Evolutionary conservation across 208 protist species (phyloP), one percentile per base, ranked within the genome.

Genomic region (Acanthamoeba lenticulata): DNA sequence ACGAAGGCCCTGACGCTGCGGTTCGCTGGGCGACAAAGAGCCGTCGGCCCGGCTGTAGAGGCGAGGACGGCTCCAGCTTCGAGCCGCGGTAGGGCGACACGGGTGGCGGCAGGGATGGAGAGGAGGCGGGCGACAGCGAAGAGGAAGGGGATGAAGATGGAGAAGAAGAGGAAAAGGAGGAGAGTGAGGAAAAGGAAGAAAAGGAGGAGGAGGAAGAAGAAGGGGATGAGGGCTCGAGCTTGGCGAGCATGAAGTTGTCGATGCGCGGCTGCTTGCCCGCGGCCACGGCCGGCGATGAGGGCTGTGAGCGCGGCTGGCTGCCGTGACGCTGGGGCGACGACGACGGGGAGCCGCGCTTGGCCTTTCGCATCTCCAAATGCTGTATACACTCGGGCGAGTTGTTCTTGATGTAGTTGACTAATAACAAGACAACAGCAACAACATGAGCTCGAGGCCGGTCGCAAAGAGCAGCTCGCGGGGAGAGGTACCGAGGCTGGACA

Each of bases 321-420:
- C 55, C 36, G 36, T 42, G 36, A 24, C 40, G 45, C 4, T 42
- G 27, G 6, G 52, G 88, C 36, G 60, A 92, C 0, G 88, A 67
- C 5, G 40, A 67, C 3, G 52, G 60, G 4, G 88, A 67, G 40
- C 38, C 29, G 27, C 88, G 40, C 62, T 92, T 92, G 36, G 40
- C 40, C 36, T 24, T n/a, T 34, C 57, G 49, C 52, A 74, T 9
- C 40, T 44, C 45, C 21, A 92, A 24, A 11, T 24, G 81, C 44
- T 89, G 81, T 38, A 89, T 60, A 9, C 81, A 89, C 81, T 89
- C 81, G 15, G 81, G 81, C 38, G 34, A 32, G 45, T 89, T 89
- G 81, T 89, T 89, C 2, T 89, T 55, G 2, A 89, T 24, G 24
- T 49, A 42, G 47, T 60, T 60, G 81, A 89, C 81, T 89, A 44